A percentile compares a stretch with the other conserved stretches of the same genome.
Conservation (phyloP, 2,329 filamentous ascomycete genomes). For the Cercospora beticola region DNA sequence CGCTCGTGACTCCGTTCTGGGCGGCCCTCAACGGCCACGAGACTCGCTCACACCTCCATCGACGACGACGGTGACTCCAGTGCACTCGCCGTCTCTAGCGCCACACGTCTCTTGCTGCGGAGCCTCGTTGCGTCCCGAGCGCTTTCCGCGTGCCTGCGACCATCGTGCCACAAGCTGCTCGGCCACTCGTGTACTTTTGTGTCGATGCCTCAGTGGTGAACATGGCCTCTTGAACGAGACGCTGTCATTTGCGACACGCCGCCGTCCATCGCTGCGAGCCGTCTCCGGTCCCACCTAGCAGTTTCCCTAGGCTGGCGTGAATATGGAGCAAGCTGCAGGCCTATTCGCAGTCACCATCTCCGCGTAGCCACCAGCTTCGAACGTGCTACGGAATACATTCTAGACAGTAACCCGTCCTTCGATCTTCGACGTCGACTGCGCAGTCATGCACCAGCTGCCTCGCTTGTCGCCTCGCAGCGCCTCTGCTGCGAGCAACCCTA, state of each 20-base stretch:
- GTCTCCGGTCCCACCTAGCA: conserved; percentile 14
- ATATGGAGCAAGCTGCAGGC: conserved; percentile 27
- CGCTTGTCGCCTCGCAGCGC: conserved; percentile 70
- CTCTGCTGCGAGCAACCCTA: conserved; percentile 70
- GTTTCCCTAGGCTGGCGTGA: conserved; percentile 22
- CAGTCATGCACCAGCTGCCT: conserved; percentile 85
- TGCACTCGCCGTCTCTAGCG: not conserved
- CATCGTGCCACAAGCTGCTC: conserved; percentile 18
- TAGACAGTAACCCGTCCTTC: not conserved
- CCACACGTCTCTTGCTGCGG: conserved; percentile 8
- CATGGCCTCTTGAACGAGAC: conserved; percentile 23
- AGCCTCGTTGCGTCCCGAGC: conserved; percentile 19
- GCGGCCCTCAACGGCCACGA: conserved; percentile 12
- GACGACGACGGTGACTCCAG: not conserved
- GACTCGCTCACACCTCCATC: conserved; percentile 5
- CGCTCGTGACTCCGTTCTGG: conserved; percentile 17
- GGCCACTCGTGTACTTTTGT: conserved; percentile 23
- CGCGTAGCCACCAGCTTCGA: conserved; percentile 19
- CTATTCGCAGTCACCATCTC: conserved; percentile 17
- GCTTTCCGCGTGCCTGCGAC: conserved; percentile 9
- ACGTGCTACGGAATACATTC: not conserved
- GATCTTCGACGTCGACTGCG: not conserved
- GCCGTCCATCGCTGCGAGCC: conserved; percentile 3
- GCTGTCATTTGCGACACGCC: conserved; percentile 21
- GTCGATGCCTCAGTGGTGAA: conserved; percentile 22